These are phyloP conservation scores for Boletus subluridellus DNA, from an alignment of 1,284 basidiomycete genomes.

Conservation along the genomic window DNA sequence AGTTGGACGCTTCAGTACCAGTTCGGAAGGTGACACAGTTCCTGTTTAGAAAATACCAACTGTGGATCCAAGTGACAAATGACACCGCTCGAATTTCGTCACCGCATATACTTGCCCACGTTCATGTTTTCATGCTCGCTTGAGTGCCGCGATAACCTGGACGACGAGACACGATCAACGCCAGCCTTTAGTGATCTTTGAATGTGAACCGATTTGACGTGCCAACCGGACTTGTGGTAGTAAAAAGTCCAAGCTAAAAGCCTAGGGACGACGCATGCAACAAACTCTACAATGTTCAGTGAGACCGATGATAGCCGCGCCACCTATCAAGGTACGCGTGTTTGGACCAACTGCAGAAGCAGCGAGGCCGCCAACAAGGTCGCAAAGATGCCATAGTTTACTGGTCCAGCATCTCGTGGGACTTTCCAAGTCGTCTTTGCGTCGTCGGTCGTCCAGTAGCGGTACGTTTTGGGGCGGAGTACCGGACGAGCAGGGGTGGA, in stretches of 20 bases:
- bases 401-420: conserved; percentile 49
- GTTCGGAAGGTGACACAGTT: too few relatives aligned
- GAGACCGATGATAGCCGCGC: too few relatives aligned
- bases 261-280: too few relatives aligned
- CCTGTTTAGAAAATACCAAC: not conserved
- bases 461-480: conserved; percentile 14
- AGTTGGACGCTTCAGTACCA: too few relatives aligned
- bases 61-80: not conserved
- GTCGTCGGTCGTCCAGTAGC: conserved; percentile 41
- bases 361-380: conserved; percentile 37
- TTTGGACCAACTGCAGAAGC: conserved; percentile 18
- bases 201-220: too few relatives aligned
- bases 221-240: too few relatives aligned
- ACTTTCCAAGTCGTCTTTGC: conserved; percentile 39
- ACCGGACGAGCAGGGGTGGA: not conserved
- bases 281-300: too few relatives aligned
- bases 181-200: too few relatives aligned
- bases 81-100: not conserved
- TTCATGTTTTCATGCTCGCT: not conserved
- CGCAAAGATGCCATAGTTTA: conserved; percentile 58
- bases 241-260: too few relatives aligned
- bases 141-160: too few relatives aligned
- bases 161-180: too few relatives aligned
- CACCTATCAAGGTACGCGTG: not conserved
- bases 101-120: not conserved